phyloP scores from a whole-genome alignment of 768 basidiomycete species.

The Podaxis sp. region DNA sequence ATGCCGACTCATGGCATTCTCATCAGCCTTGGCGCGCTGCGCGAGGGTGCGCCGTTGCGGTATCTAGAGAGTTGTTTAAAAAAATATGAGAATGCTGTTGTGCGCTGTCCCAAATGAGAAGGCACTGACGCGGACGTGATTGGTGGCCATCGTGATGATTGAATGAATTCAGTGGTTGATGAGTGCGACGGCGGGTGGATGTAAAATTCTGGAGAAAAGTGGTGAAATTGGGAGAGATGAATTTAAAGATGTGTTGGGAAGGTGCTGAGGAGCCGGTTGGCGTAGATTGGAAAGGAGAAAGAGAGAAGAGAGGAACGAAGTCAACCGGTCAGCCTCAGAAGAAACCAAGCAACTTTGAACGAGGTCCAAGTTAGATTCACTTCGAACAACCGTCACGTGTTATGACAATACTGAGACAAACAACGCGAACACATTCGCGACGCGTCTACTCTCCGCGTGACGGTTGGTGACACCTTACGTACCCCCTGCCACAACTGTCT shows the following conservation, averaged over 20 bases:
- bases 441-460: constrained; percentile 19
- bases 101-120: constrained; percentile 13
- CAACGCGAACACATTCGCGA: constrained; percentile 34
- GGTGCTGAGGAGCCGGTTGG: constrained; percentile 20
- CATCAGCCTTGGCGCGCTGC: constrained; percentile 73
- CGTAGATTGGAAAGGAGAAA: constrained; percentile 28
- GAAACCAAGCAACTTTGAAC: constrained; percentile 23
- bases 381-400: constrained; percentile 38
- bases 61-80: constrained; percentile 39
- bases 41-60: constrained; percentile 67
- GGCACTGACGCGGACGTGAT: constrained; percentile 56
- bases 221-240: constrained; percentile 22
- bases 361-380: constrained; percentile 21
- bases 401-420: constrained; percentile 30
- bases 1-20: constrained; percentile 74
- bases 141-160: constrained; percentile 54
- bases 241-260: constrained; percentile 24
- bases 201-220: constrained; percentile 27
- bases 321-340: constrained; percentile 41
- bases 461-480: not conserved
- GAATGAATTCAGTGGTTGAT: constrained; percentile 12
- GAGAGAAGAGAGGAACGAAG: constrained; percentile 27
- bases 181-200: constrained; percentile 18
- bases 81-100: constrained; percentile 2
- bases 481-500: not conserved